Evolutionary conservation across 176 grass and related monocot species (phyloP).

Genomic region (Carex parvula): DNA sequence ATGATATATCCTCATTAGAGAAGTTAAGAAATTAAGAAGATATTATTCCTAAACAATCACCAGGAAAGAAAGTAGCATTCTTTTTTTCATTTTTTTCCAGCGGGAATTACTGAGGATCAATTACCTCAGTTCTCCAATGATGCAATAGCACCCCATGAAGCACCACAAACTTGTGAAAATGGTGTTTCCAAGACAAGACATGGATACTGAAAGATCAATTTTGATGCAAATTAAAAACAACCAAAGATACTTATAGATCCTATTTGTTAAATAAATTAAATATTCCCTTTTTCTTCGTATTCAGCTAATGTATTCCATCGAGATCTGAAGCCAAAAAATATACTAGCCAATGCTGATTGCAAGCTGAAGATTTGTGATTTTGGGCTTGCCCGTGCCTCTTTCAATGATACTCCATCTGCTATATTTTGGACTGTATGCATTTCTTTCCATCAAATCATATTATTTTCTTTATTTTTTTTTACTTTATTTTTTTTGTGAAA

Average conservation of each 20-base stretch:
- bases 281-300: slow-evolving; percentile 32
- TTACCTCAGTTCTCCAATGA: slow-evolving; percentile 1
- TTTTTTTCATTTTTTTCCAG: neutral
- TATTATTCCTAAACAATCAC: neutral
- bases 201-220: neutral
- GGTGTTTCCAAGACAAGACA: neutral
- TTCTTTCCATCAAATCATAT: neutral
- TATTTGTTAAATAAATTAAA: slow-evolving; percentile 26
- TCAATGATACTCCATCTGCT: slow-evolving; percentile 58
- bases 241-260: neutral
- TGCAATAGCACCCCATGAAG: neutral
- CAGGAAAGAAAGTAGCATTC: slow-evolving; percentile 8
- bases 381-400: slow-evolving; percentile 77
- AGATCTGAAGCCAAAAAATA: slow-evolving; percentile 89
- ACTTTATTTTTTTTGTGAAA: slow-evolving; percentile 2
- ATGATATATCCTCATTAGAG: neutral
- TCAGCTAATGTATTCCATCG: slow-evolving; percentile 93
- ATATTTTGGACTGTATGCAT: slow-evolving; percentile 86
- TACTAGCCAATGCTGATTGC: slow-evolving; percentile 81
- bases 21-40: neutral
- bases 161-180: neutral
- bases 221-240: neutral
- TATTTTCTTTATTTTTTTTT: slow-evolving; percentile 19
- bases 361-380: slow-evolving; percentile 95
- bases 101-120: neutral